phyloP scores from a whole-genome alignment of 2,329 filamentous ascomycete genomes.

The Aspergillaceae sp. region DNA sequence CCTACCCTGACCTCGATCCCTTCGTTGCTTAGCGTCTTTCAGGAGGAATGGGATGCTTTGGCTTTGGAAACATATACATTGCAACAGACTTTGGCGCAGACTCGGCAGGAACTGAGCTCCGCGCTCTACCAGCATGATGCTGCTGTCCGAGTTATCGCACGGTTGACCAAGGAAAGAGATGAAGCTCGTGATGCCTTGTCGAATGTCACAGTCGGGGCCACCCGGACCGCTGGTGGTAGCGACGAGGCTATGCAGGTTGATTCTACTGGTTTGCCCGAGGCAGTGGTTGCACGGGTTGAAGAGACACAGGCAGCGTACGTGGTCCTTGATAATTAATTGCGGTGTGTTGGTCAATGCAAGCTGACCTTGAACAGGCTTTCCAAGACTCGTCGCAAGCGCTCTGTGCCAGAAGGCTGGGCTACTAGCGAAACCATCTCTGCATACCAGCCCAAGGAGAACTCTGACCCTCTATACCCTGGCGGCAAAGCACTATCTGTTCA shows the following conservation, averaged over 20 bases:
- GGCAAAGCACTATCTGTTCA: conserved; percentile 51
- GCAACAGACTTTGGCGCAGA: conserved; percentile 80
- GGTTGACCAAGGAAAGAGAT: conserved; percentile 82
- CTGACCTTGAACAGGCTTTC: conserved; percentile 55
- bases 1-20: conserved; percentile 94
- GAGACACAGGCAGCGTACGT: conserved; percentile 70
- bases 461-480: conserved; percentile 53
- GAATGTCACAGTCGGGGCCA: conserved; percentile 65
- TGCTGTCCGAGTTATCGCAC: conserved; percentile 87
- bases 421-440: conserved; percentile 61
- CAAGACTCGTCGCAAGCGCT: conserved; percentile 80
- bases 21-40: conserved; percentile 84
- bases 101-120: conserved; percentile 84
- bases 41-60: conserved; percentile 96
- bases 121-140: conserved; percentile 96
- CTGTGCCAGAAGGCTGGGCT: conserved; percentile 76
- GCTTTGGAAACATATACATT: conserved; percentile 87
- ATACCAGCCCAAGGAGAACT: conserved; percentile 47
- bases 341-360: conserved; percentile 7
- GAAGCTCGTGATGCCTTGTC: conserved; percentile 85
- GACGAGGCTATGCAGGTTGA: conserved; percentile 88
- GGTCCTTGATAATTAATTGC: neutral
- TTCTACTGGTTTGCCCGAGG: conserved; percentile 63
- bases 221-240: conserved; percentile 45
- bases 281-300: conserved; percentile 64